A percentile compares a stretch with the other conserved stretches of the same genome.
phyloP scores from a whole-genome alignment of 306 rosid genomes.

The Dryas octopetala region DNA sequence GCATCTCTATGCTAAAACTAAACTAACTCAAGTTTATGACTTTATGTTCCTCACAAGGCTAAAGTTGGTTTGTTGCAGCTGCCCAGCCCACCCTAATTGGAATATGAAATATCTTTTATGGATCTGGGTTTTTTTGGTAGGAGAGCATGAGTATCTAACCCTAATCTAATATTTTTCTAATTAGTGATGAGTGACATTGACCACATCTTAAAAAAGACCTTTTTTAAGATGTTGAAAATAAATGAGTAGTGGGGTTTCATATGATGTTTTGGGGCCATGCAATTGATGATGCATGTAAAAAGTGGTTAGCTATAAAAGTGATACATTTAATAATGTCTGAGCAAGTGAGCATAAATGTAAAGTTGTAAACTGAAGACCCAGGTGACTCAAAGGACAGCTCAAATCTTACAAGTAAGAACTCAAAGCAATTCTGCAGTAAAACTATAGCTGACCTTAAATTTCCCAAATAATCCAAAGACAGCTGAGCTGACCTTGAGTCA shows the following conservation, averaged over 20 bases:
- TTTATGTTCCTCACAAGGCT: not conserved
- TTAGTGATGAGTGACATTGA: not conserved
- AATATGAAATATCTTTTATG: not conserved
- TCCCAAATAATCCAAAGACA: not conserved
- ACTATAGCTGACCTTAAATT: not conserved
- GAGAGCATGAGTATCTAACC: not conserved
- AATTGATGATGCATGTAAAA: not conserved
- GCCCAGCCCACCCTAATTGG: not conserved
- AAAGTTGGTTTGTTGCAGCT: constrained; percentile 8
- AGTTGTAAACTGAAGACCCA: not conserved
- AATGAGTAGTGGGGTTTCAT: not conserved
- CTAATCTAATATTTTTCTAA: not conserved
- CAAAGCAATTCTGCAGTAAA: not conserved
- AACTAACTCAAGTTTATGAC: not conserved
- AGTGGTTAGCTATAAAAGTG: not conserved
- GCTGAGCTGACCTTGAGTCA: too few relatives aligned
- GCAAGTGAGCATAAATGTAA: not conserved
- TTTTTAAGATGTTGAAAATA: constrained; percentile 7
- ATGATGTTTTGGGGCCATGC: constrained; percentile 12
- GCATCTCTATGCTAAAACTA: not conserved
- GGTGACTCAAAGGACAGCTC: not conserved
- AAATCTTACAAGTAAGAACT: too few relatives aligned
- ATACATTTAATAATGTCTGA: not conserved
- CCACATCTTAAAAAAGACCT: not conserved
- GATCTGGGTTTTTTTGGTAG: not conserved